Evolutionary conservation across 371 early-diverging fungal species (phyloP), one percentile per base, ranked within the genome.

Genomic region (Rhizopus stolonifer): DNA sequence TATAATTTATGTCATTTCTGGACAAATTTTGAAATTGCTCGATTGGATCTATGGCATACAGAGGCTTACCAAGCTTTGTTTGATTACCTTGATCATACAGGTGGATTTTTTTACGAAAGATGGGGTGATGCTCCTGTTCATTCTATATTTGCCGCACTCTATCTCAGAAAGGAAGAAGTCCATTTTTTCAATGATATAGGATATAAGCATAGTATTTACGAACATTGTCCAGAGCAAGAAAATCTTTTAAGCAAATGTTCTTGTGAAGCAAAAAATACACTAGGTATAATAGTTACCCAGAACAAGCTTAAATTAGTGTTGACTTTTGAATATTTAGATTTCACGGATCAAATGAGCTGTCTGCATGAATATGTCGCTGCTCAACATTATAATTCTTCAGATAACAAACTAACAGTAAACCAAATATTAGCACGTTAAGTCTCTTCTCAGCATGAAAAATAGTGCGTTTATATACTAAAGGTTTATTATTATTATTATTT

Each of bases 121-220:
- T 95, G 95, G 95, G 95, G 96, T 0, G 96, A 97, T 72, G 98
- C 96, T 0, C 96, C 98, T 5, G 87, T 96, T 6, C 98, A 96
- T 64, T 90, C 93, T 2, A 80, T 96, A 50, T 85, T 84, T 43
- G 87, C 85, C 22, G 79, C 86, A 4, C 38, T 94, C 49, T 72
- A 86, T 61, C 70, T 89, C 31, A 64, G 70, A 13, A 70, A 84
- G 51, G 69, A 79, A 9, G 79, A 94, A 58, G 60, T 96, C 3
- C 96, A 97, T 54, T 95, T 87, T 67, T 98, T 98, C 67, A 83
- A 89, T 48, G 89, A 91, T 50, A 84, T 92, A 45, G 91, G 91
- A 0, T 93, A 93, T 62, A 79, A 61, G 17, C 93, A 92, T 53
- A 72, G 72, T 2, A 79, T 78, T 15, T 83, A 84, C 48, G 48